phyloP scores from a whole-genome alignment of 1,284 basidiomycete genomes.

The Trametes sp. region DNA sequence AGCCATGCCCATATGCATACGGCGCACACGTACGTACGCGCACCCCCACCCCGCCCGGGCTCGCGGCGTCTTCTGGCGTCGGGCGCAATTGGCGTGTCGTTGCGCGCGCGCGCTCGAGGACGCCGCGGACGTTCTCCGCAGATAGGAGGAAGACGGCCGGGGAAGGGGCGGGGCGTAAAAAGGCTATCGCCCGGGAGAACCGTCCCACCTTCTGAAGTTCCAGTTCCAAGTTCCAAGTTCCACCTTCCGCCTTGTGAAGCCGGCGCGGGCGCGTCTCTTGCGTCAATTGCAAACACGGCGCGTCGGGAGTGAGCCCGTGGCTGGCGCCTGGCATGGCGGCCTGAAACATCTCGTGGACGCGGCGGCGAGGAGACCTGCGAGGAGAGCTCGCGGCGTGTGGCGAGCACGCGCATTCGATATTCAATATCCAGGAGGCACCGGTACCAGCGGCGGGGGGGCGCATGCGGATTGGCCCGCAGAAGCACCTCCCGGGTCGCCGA shows the following conservation, averaged over 20 bases:
- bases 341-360: no score
- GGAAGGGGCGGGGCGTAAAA: background rate
- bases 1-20: no score
- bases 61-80: conserved; percentile 13
- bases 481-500: no score
- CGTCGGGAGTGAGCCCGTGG: conserved; percentile 2
- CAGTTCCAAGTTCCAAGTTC: no score
- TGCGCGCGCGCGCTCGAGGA: background rate
- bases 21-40: no score
- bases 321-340: no score
- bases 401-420: no score
- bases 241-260: no score
- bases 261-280: background rate
- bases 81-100: conserved; percentile 7
- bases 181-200: conserved; percentile 19
- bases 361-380: no score
- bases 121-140: background rate
- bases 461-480: background rate
- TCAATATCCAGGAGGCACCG: no score
- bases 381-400: no score
- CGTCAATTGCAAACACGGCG: background rate
- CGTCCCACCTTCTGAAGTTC: background rate
- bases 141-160: background rate
- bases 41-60: background rate
- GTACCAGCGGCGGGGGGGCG: background rate